Base-by-base conservation (phyloP, 2,329 filamentous ascomycete species). In the Stenocarpella maydis region DNA sequence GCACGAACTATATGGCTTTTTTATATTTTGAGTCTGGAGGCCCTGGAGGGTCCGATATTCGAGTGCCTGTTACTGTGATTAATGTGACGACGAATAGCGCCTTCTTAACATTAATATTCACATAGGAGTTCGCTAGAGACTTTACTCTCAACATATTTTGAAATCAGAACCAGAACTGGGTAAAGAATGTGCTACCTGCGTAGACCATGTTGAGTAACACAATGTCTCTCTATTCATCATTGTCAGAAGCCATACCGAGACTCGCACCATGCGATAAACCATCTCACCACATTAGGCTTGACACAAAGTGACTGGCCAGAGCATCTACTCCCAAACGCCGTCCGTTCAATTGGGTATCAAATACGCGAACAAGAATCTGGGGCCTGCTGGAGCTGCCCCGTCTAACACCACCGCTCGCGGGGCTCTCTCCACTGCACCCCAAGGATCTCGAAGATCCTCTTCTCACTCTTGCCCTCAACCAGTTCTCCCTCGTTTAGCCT, bases 381-480 rank as follows among this genome's bases (percentile, higher is more conserved):
- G 7, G 4, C 10, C 26, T 47, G 31, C 28, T 14, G 2, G 19
- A 14, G 58, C 58, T 49, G 26, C 58, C n/a, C 39, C 7, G 15
- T 47, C 85, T 78, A 94, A 77, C 92, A 95, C 82, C 92, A 92
- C 69, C 93, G 84, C 78, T 96, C 88, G 76, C 90, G 85, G 10
- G 93, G 92, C 75, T 91, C 88, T 74, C 94, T 87, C 92, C 93
- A 98, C 50, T 91, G 89, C n/a, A 97, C 93, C 0, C 91, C 92
- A 67, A 98, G 79, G 12, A 91, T 82, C 80, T 92, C 90, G 78
- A 97, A 97, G 45, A 97, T 97, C 76, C 81, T 88, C 82, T 83
- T 90, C 85, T 97, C 94, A 74, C 92, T 87, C 69, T 84, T 83
- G 0, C 91, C 91, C 80, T 97, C 94, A 0, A 97, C 78, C 74